Base-by-base conservation (phyloP, 106 monocot genomes). In the Allium cepa region DNA sequence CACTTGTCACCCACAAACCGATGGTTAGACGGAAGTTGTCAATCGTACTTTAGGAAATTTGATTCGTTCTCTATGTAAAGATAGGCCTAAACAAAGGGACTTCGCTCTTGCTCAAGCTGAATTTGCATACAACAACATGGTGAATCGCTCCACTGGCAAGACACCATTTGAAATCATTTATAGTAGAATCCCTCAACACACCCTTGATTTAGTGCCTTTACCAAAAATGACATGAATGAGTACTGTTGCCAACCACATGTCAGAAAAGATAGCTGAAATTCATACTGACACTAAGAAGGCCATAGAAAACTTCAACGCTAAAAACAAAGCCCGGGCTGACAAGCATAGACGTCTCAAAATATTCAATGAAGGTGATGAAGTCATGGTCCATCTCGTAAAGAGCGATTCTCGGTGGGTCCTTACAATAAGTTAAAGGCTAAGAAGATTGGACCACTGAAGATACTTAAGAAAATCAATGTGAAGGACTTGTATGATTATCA, bases 331-430 rank as follows among this genome's bases (percentile, higher is more conserved):
- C 49, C 7, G 0, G 16, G 69, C 69, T 4, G 48, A 79, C 49
- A 7, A 4, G 7, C 62, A 69, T 62, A 53, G 49, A 8, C n/a
- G 8, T 4, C 5, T 10, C 2, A 28, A 51, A 11, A 49, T 5
- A 13, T 74, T 74, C 10, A 46, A 65, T 28, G 63, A 69, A 69
- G 79, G 79, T 12, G 69, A 79, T 36, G 27, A 73, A 2, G 69
- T 70, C 6, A 49, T 45, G 79, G 63, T 73, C 13, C 56, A 53
- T 56, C 49, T 68, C 6, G 10, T 4, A 74, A 79, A 17, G 79
- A 79, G 26, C 49, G 57, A 0, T 79, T 74, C 49, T 62, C 69
- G 4, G 0, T 22, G 8, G 47, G 53, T 26, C 0, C 47, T n/a
- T 55, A 79, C 10, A 17, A 11, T 22, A 79, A 73, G 53, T 53